These are phyloP conservation scores for Scenedesmus sp. DNA, from an alignment of 163 green algal genomes.

Conservation along the genomic window DNA sequence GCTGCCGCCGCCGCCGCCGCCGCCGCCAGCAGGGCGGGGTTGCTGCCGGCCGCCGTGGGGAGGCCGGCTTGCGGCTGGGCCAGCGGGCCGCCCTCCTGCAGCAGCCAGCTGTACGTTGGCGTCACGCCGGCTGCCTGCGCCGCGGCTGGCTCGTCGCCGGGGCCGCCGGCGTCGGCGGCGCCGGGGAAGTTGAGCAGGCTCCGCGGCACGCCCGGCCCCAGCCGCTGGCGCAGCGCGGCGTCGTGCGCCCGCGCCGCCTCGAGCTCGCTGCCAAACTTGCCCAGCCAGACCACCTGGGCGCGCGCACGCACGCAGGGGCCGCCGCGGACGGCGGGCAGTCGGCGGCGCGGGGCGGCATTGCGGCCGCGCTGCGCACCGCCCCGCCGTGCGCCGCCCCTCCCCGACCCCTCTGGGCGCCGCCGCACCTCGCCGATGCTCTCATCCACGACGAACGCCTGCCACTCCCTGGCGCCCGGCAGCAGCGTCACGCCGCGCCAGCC, in stretches of 20 bases:
- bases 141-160: neutral
- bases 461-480: no score
- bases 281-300: no score
- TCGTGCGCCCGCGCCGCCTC: constrained; percentile 23
- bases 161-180: neutral
- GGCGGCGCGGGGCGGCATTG: no score
- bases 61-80: neutral
- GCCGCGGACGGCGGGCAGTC: no score
- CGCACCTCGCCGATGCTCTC: no score
- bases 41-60: neutral
- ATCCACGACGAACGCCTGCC: no score
- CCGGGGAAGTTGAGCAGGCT: constrained; percentile 27
- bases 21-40: constrained; percentile 1
- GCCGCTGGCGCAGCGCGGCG: constrained; percentile 7
- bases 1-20: constrained; percentile 15
- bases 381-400: no score
- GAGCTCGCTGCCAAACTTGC: neutral
- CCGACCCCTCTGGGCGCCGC: no score
- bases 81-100: neutral
- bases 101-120: neutral
- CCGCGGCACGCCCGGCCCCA: constrained; percentile 13
- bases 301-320: no score
- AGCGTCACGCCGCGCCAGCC: no score
- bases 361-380: no score
- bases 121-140: neutral